A percentile compares a stretch with the other conserved stretches of the same genome.
Conservation (phyloP, 371 early-diverging fungal genomes). For the Mucor saturninus region DNA sequence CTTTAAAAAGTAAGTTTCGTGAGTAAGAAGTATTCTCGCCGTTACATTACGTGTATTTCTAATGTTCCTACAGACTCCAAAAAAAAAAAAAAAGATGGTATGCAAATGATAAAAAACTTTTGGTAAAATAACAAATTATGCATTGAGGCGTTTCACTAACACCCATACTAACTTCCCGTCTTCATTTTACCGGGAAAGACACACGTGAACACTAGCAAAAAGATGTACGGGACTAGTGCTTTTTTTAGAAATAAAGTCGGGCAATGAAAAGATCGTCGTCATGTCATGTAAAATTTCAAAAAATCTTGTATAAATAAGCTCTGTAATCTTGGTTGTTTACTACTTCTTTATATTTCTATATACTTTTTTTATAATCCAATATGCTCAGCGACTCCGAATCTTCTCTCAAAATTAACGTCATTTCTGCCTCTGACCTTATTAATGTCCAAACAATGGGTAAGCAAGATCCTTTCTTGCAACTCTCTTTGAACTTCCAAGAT, state of each 20-base stretch:
- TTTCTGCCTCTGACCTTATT: slow-evolving; percentile 45
- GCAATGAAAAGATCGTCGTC: no score
- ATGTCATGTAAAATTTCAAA: neutral
- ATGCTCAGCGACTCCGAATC: slow-evolving; percentile 27
- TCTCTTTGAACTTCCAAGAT: slow-evolving; percentile 50
- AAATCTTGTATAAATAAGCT: neutral
- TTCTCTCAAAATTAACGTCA: slow-evolving; percentile 45
- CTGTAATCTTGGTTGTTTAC: neutral
- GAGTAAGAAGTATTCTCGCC: no score
- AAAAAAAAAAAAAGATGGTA: neutral
- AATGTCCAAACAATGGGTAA: slow-evolving; percentile 57
- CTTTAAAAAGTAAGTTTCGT: no score
- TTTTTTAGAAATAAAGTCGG: neutral
- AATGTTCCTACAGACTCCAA: no score
- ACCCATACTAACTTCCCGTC: no score
- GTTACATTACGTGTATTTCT: no score
- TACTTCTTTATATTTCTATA: neutral
- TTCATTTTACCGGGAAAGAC: no score
- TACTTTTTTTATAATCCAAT: neutral
- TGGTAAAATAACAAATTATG: no score
- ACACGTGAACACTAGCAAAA: neutral
- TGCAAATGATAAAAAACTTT: no score
- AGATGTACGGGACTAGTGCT: neutral
- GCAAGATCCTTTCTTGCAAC: slow-evolving; percentile 64
- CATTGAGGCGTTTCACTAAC: no score